phyloP scores from a whole-genome alignment of 352 stramenopile species.

The Phytophthora vignae region DNA sequence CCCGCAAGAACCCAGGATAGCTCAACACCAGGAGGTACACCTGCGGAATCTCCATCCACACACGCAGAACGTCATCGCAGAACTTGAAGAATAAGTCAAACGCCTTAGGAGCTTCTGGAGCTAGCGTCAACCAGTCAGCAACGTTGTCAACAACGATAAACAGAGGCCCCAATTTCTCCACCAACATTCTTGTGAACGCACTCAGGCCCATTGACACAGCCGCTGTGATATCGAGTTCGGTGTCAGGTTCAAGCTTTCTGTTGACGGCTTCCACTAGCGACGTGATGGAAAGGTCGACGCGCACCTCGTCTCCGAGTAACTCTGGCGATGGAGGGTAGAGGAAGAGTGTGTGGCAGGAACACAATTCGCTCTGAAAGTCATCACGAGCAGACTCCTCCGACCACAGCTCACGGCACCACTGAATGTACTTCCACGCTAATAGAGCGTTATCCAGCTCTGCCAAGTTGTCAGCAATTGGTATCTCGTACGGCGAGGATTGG shows the following conservation, averaged over 20 bases:
- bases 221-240: not conserved
- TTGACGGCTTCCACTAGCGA: not conserved
- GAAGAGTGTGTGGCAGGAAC: not conserved
- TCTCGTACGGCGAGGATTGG: not conserved
- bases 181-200: not conserved
- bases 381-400: not conserved
- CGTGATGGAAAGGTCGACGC: not conserved
- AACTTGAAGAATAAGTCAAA: not conserved
- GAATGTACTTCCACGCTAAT: not conserved
- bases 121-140: not conserved
- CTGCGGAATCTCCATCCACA: not conserved
- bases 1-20: not conserved
- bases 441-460: not conserved
- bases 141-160: not conserved
- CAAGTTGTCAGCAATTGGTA: not conserved
- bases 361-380: not conserved
- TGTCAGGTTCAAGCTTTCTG: not conserved
- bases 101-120: not conserved
- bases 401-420: not conserved
- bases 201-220: not conserved
- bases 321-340: not conserved
- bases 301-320: not conserved
- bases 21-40: not conserved
- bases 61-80: not conserved
- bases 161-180: not conserved